These are phyloP conservation scores for Hymenoscyphus infarciens DNA, from an alignment of 2,329 filamentous ascomycete genomes.

Conservation along the genomic window DNA sequence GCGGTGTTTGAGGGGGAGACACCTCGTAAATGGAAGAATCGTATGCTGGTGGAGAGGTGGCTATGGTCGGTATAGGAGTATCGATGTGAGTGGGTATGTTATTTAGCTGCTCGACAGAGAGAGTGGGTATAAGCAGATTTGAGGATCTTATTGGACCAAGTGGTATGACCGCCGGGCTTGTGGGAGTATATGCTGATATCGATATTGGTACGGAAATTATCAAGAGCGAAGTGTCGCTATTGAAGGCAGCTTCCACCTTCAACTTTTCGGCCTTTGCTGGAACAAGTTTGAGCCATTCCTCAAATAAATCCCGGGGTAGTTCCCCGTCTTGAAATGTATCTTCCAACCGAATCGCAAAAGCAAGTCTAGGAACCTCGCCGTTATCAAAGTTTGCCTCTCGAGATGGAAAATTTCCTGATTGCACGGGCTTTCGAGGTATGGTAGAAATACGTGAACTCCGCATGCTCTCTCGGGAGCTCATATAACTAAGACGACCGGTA, in stretches of 20 bases:
- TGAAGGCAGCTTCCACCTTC: slow-evolving; percentile 13
- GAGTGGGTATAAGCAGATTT: slow-evolving; percentile 1
- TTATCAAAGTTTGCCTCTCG: not conserved
- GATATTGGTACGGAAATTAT: slow-evolving; percentile 12
- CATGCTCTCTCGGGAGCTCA: not conserved
- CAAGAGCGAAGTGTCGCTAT: slow-evolving; percentile 8
- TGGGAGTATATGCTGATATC: slow-evolving; percentile 6
- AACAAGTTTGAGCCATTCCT: not conserved
- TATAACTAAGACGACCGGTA: not conserved
- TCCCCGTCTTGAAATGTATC: not conserved
- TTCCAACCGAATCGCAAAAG: slow-evolving; percentile 1
- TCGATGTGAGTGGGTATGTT: not conserved
- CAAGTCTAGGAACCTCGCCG: not conserved
- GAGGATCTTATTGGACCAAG: slow-evolving; percentile 10
- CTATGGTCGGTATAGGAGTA: not conserved
- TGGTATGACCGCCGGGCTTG: slow-evolving; percentile 4
- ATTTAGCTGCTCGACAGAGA: not conserved
- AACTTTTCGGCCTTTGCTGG: slow-evolving; percentile 6
- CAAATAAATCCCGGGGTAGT: not conserved
- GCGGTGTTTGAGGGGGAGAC: not conserved
- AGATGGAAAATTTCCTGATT: not conserved
- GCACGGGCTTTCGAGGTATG: not conserved
- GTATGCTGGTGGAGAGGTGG: not conserved
- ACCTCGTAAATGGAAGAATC: not conserved
- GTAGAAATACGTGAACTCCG: not conserved